Evolutionary conservation across 345 rosid genomes (phyloP), one percentile per base, ranked within the genome.

Genomic region (Acer campestre): DNA sequence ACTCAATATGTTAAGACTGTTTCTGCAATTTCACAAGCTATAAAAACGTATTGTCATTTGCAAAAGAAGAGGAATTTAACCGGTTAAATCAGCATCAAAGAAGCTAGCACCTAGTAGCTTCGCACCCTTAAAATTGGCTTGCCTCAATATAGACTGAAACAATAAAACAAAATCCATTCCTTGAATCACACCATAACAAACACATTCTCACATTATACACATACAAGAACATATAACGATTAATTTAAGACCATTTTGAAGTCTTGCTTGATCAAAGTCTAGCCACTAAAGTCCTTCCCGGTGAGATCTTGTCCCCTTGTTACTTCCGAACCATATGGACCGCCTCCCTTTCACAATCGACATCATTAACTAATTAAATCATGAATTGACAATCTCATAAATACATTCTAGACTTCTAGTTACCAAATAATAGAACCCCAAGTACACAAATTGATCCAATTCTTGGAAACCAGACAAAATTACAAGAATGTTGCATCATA

Each of bases 91-190:
- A 74, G 98, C 95, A 85, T 95, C 97, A 59, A 93, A 92, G 91
- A 93, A 92, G 84, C 99, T 95, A 67, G 99, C 98, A 73, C 98
- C 99, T 44, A 92, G 82, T 81, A 95, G 84, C 81, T 93, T 93
- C 6, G 97, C 95, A 7, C 94, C 98, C 80, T 90, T 92, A 91
- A 95, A 93, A 79, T 88, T 95, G 69, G 96, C 95, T 84, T 93
- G 97, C 61, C 99, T 80, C 72, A 92, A 73, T 74, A 95, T 92
- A 65, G 99, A 95, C 99, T 92, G 88, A 76, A 70, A 71, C 29
- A 70, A 46, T 20, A 58, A 51, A 58, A 61, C 38, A 62, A 74
- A 35, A 27, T 7, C 22, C 27, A 17, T 27, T 46, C 64, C 16
- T 48, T 35, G 12, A n/a, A 64, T 64, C 49, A 25, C 27, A 25